Percentiles rank a stretch among this genome's conserved stretches.
These are phyloP conservation scores for Aspergillus saccharolyticus DNA, from an alignment of 495 filamentous ascomycete species.

Conservation along the genomic window DNA sequence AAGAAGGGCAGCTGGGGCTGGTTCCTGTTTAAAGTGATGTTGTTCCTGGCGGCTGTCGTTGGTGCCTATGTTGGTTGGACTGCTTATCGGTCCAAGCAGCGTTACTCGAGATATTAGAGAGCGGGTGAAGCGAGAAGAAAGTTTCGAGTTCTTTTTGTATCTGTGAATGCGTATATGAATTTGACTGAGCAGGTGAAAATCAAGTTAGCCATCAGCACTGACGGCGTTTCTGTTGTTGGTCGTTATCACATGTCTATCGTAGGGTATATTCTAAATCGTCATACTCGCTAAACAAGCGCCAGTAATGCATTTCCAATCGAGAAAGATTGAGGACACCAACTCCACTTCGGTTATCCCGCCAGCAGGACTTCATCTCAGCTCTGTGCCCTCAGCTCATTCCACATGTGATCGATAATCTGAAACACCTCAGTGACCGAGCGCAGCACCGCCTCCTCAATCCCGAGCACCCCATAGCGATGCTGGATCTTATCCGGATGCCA, in stretches of 20 bases:
- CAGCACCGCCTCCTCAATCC: constrained; percentile 61
- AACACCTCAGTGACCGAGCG: constrained; percentile 86
- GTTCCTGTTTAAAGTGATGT: constrained; percentile 82
- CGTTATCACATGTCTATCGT: not conserved
- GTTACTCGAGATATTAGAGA: constrained; percentile 69
- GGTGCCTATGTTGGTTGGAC: constrained; percentile 83
- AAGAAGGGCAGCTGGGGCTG: constrained; percentile 74
- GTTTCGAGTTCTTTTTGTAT: not conserved
- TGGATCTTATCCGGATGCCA: constrained; percentile 99
- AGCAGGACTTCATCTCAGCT: no score
- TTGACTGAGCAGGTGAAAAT: not conserved
- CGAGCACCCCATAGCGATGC: constrained; percentile 69
- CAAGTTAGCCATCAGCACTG: not conserved
- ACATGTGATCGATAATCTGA: constrained; percentile 81
- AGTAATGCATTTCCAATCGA: not conserved
- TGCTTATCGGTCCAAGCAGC: constrained; percentile 67
- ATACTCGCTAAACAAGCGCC: not conserved
- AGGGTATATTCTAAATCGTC: constrained; percentile 2
- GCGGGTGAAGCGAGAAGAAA: not conserved
- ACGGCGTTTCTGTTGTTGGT: not conserved
- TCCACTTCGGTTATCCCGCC: no score
- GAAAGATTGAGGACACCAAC: no score
- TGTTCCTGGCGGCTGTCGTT: constrained; percentile 64
- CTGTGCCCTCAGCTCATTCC: constrained; percentile 51
- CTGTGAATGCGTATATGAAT: not conserved